phyloP scores from a whole-genome alignment of 179 eudicot species.

The Amaranthus tricolor region DNA sequence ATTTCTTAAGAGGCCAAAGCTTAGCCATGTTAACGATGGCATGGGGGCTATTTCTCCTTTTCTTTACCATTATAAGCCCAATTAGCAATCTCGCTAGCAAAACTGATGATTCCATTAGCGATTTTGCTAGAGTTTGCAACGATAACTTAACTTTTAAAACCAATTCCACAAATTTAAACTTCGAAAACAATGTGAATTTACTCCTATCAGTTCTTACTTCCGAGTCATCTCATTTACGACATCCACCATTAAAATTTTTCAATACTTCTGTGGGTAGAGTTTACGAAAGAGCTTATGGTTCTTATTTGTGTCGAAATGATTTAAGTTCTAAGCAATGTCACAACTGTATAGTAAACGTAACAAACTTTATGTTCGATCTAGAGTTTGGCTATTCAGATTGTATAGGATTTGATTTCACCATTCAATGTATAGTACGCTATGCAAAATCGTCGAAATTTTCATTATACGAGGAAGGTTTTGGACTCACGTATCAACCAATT shows the following conservation, averaged over 20 bases:
- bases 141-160: background rate
- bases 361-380: background rate
- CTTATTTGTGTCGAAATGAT: conserved; percentile 35
- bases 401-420: background rate
- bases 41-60: background rate
- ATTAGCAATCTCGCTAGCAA: background rate
- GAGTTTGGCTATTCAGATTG: conserved; percentile 1
- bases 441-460: background rate
- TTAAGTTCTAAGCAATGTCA: conserved; percentile 7
- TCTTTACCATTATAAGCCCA: background rate
- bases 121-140: background rate
- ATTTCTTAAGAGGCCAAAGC: background rate
- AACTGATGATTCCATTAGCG: background rate
- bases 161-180: background rate
- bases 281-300: conserved; percentile 13
- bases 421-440: background rate
- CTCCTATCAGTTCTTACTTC: conserved; percentile 17
- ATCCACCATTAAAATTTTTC: background rate
- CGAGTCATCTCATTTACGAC: background rate
- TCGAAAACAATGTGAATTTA: conserved; percentile 2
- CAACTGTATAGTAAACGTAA: conserved; percentile 14
- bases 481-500: background rate
- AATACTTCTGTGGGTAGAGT: background rate
- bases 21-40: background rate
- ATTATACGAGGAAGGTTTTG: background rate